Evolutionary conservation across 208 protist species (phyloP).

Genomic region (Leishmania major): DNA sequence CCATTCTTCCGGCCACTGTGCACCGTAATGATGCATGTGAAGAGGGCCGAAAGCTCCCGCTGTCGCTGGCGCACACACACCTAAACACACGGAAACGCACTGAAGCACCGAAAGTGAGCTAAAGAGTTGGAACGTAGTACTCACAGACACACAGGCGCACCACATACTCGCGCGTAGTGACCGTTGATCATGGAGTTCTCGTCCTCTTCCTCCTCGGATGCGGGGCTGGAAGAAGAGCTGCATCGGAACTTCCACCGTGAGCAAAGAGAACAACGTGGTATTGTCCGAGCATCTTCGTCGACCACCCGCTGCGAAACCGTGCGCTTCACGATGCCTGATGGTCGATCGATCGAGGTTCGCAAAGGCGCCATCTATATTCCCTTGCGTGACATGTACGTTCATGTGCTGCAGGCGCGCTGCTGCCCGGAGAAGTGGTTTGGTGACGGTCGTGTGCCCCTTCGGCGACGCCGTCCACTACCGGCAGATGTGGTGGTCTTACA

Average conservation of each 20-base stretch:
- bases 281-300: conserved; percentile 31
- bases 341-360: conserved; percentile 34
- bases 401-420: conserved; percentile 46
- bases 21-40: background rate
- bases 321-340: conserved; percentile 35
- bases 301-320: conserved; percentile 4
- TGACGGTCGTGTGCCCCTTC: conserved; percentile 42
- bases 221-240: conserved; percentile 58
- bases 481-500: conserved; percentile 41
- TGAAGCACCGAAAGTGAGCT: background rate
- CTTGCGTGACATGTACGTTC: conserved; percentile 52
- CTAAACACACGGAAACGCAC: background rate
- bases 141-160: background rate
- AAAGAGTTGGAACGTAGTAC: background rate
- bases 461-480: conserved; percentile 34
- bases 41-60: background rate
- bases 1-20: background rate
- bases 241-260: conserved; percentile 34
- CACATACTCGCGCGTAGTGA: background rate
- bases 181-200: conserved; percentile 44
- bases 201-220: conserved; percentile 66
- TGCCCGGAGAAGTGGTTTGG: conserved; percentile 64
- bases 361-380: conserved; percentile 67
- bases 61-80: background rate
- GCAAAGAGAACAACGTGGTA: conserved; percentile 29